Conservation (phyloP, 1,139 yeast species). For the Yamadazyma dendronema region DNA sequence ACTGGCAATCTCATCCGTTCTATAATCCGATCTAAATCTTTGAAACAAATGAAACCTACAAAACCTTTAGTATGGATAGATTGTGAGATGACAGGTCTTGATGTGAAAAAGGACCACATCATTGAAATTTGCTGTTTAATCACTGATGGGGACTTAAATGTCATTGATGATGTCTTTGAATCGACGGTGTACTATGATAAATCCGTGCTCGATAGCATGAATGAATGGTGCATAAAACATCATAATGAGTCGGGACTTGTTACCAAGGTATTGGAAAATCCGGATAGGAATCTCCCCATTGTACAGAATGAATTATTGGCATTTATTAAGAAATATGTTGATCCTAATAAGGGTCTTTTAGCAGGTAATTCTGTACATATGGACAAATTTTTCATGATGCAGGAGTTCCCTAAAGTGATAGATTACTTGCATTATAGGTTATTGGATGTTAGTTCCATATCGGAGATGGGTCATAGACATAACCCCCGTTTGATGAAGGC, state of each 20-base stretch:
- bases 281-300: slow-evolving; percentile 47
- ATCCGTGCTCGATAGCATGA: slow-evolving; percentile 67
- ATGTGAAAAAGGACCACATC: slow-evolving; percentile 68
- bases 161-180: slow-evolving; percentile 68
- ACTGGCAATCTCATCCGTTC: background rate
- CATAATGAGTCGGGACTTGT: slow-evolving; percentile 82
- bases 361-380: slow-evolving; percentile 94
- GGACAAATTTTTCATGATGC: slow-evolving; percentile 82
- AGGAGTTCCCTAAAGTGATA: slow-evolving; percentile 75
- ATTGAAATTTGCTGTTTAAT: slow-evolving; percentile 90
- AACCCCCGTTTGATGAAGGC: slow-evolving; percentile 58
- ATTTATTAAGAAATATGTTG: slow-evolving; percentile 58
- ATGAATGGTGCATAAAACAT: slow-evolving; percentile 80
- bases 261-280: slow-evolving; percentile 58
- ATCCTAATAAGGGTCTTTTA: slow-evolving; percentile 57
- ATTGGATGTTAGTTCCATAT: slow-evolving; percentile 81
- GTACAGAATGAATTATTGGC: slow-evolving; percentile 65
- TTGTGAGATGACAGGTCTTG: slow-evolving; percentile 87
- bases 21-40: background rate
- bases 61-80: slow-evolving; percentile 80
- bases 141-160: slow-evolving; percentile 75
- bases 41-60: background rate
- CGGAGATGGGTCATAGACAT: slow-evolving; percentile 78
- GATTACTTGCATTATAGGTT: slow-evolving; percentile 79
- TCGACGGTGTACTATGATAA: slow-evolving; percentile 74